Conservation (phyloP, 352 stramenopile species). For the Pythium apleroticum region DNA sequence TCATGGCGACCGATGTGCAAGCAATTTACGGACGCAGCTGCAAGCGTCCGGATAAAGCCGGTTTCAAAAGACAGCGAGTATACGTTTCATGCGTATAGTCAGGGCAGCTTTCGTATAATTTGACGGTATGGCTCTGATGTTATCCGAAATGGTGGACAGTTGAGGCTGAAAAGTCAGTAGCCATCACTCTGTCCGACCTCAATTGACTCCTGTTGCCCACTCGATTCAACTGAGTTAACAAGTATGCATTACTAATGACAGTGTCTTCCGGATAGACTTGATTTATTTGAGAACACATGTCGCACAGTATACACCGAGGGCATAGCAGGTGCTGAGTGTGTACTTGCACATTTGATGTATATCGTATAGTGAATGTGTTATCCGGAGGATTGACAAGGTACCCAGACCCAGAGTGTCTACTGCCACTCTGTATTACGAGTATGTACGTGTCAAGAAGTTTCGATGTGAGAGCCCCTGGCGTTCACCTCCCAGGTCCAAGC, state of each 20-base stretch:
- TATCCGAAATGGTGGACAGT: neutral
- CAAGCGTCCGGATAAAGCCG: conserved; percentile 17
- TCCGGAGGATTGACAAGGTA: neutral
- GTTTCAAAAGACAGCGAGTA: conserved; percentile 1
- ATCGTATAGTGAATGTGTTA: neutral
- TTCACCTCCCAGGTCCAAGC: too few relatives aligned
- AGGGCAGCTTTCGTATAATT: neutral
- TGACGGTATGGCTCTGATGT: neutral
- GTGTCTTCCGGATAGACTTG: neutral
- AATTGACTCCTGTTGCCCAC: too few relatives aligned
- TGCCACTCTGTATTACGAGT: too few relatives aligned
- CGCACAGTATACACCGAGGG: neutral
- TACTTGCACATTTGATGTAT: too few relatives aligned
- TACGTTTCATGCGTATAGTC: neutral
- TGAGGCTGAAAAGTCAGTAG: neutral
- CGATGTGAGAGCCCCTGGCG: too few relatives aligned
- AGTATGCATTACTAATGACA: neutral
- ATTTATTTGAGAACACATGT: neutral
- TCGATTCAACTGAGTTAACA: neutral
- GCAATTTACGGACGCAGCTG: conserved; percentile 1
- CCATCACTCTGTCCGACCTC: neutral
- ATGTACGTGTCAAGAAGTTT: too few relatives aligned
- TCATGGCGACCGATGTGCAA: conserved; percentile 9
- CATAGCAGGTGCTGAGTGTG: neutral
- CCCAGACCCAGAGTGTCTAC: too few relatives aligned